phyloP scores from a whole-genome alignment of 2,329 filamentous ascomycete species.

The Cadophora sp. region DNA sequence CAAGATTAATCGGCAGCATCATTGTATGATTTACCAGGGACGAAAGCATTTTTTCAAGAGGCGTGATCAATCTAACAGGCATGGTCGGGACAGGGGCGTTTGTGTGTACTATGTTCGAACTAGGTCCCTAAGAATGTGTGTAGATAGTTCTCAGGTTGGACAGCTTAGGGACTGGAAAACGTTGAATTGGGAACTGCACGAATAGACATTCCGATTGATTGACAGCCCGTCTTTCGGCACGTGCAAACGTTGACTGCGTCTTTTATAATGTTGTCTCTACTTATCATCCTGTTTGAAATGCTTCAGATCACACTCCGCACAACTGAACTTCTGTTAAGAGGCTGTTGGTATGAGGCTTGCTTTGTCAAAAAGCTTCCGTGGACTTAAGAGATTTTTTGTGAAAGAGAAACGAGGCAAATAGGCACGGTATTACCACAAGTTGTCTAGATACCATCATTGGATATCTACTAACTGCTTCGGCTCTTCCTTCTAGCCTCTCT shows the following conservation, averaged over 20 bases:
- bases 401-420: neutral
- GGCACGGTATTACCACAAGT: neutral
- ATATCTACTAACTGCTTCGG: neutral
- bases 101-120: conserved; percentile 15
- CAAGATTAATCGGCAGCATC: conserved; percentile 50
- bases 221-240: too few species aligned
- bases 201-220: conserved; percentile 3
- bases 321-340: too few species aligned
- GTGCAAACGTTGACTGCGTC: too few species aligned
- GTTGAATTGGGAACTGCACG: neutral
- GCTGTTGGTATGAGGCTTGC: neutral
- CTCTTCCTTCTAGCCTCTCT: neutral
- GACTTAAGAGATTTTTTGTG: neutral
- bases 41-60: conserved; percentile 24
- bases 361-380: neutral
- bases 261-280: too few species aligned
- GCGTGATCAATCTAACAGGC: conserved; percentile 29
- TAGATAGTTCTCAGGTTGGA: conserved; percentile 21
- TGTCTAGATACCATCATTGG: neutral
- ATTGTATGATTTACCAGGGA: conserved; percentile 22
- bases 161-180: conserved; percentile 10
- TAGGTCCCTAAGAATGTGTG: conserved; percentile 12
- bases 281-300: too few species aligned
- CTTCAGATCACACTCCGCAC: too few species aligned
- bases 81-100: conserved; percentile 33